Percentiles rank a stretch among this genome's conserved stretches.
Conservation (phyloP, 1,284 basidiomycete species). For the Coriolopsis trogii region DNA sequence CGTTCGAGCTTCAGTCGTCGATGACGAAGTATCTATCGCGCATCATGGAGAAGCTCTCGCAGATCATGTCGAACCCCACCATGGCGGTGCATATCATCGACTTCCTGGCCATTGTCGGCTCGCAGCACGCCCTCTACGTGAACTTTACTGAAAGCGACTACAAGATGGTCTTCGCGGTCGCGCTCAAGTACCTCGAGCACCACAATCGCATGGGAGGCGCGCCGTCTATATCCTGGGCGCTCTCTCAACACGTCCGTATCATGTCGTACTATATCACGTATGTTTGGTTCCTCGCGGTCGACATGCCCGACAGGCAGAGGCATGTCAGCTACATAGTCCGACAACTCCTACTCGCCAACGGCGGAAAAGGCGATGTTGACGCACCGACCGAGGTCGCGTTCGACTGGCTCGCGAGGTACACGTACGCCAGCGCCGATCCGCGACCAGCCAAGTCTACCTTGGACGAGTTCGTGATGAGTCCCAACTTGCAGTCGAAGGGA, state of each 20-base stretch:
- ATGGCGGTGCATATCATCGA: conserved; percentile 97
- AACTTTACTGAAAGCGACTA: conserved; percentile 95
- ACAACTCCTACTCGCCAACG: conserved; percentile 88
- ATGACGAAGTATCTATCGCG: conserved; percentile 81
- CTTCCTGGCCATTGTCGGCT: conserved; percentile 88
- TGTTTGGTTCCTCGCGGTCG: conserved; percentile 93
- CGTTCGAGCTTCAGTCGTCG: conserved; percentile 87
- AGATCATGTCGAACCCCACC: conserved; percentile 93
- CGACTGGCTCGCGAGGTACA: conserved; percentile 96
- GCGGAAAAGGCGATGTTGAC: conserved; percentile 76
- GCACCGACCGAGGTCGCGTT: conserved; percentile 96
- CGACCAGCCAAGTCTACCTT: conserved; percentile 84
- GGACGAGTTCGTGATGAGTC: conserved; percentile 71
- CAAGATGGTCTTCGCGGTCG: conserved; percentile 94
- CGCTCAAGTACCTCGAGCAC: conserved; percentile 92
- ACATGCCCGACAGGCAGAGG: conserved; percentile 81
- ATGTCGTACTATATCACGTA: conserved; percentile 95
- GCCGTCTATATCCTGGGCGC: conserved; percentile 77
- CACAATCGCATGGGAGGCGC: conserved; percentile 76
- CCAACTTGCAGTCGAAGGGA: conserved; percentile 34
- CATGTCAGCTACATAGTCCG: conserved; percentile 89
- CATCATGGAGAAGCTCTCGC: conserved; percentile 88
- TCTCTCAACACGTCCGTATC: conserved; percentile 94
- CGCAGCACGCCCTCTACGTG: conserved; percentile 77
- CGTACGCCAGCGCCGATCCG: conserved; percentile 93